Evolutionary conservation across 352 stramenopile species (phyloP).

Genomic region (Sclerospora graminicola): DNA sequence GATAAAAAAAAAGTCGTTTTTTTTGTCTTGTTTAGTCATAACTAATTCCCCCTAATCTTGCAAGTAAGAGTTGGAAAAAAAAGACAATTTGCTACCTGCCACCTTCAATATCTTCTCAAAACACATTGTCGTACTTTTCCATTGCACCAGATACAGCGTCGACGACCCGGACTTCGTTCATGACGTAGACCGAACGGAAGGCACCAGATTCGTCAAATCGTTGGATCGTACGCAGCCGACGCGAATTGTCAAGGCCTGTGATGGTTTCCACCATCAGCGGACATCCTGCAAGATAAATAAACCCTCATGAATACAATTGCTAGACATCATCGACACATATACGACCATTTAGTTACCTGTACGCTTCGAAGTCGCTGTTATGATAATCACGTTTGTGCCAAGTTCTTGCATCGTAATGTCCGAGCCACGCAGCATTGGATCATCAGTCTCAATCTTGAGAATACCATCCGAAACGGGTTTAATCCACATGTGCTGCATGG

Average conservation of each 20-base stretch:
- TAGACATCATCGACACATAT: not conserved
- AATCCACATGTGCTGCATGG: constrained; percentile 85
- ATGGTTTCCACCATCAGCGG: constrained; percentile 81
- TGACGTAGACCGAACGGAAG: constrained; percentile 83
- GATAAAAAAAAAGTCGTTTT: constrained; percentile 3
- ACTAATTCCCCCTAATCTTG: not conserved
- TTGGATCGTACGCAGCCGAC: constrained; percentile 74
- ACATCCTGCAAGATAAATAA: constrained; percentile 21
- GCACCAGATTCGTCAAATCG: constrained; percentile 79
- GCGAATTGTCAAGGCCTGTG: constrained; percentile 70
- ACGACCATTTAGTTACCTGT: constrained; percentile 27
- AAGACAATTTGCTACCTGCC: not conserved
- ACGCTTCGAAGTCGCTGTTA: constrained; percentile 80
- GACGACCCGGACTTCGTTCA: constrained; percentile 80
- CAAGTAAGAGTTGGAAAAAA: not conserved
- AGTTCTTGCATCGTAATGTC: constrained; percentile 85
- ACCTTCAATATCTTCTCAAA: constrained; percentile 30
- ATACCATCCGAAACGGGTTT: constrained; percentile 81
- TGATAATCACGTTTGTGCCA: constrained; percentile 69
- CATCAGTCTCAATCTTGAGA: constrained; percentile 81
- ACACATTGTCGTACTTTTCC: constrained; percentile 82
- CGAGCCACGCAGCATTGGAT: constrained; percentile 58
- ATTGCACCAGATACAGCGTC: constrained; percentile 81
- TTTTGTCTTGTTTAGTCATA: constrained; percentile 1
- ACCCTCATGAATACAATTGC: not conserved